Base-by-base conservation (phyloP, 768 basidiomycete genomes). In the Leccinum disarticulatum region DNA sequence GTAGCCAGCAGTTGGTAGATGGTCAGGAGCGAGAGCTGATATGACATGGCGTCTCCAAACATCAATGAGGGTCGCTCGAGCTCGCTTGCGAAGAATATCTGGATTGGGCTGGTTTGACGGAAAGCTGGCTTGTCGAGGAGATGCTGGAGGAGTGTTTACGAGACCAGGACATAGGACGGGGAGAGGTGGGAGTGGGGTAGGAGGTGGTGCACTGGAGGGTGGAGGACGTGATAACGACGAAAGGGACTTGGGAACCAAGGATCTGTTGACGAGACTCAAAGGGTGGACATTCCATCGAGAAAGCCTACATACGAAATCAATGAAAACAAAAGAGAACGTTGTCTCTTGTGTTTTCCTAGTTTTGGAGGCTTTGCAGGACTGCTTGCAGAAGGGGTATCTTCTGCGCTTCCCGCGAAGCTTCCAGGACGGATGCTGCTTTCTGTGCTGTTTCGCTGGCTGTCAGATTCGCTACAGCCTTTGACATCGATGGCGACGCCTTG, bases 251-350 rank as follows among this genome's bases (percentile, higher is more conserved):
- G 73, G 70, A 55, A 73, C 73, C 51, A 73, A 60, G 17, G 61
- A 72, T 11, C 72, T 75, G 49, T 66, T 35, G 49, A 5, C 33
- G 4, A 53, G 27, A 25, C 52, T 66, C 48, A 65, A 55, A 28
- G 27, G n/a, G 28, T 49, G 50, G 22, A n/a, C 28, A 46, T 33
- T 27, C 17, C 1, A 13, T 50, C 52, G 17, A 58, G 56, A 57
- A 28, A 2, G 38, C 9, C 13, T 10, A 65, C 62, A 60, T 74
- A 87, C 80, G 85, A 81, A 59, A 90, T 83, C 43, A 91, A 75
- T 7, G 86, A 81, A 81, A 86, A 87, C 52, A 90, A 76, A 60
- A 91, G 69, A 15, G 90, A 91, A 48, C 85, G 80, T 64, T 87
- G 85, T 64, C 84, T 88, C 74, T 87, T 89, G 64, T 90, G 87